phyloP scores from a whole-genome alignment of 2,329 filamentous ascomycete genomes.

The Sporothrix variecibatus region DNA sequence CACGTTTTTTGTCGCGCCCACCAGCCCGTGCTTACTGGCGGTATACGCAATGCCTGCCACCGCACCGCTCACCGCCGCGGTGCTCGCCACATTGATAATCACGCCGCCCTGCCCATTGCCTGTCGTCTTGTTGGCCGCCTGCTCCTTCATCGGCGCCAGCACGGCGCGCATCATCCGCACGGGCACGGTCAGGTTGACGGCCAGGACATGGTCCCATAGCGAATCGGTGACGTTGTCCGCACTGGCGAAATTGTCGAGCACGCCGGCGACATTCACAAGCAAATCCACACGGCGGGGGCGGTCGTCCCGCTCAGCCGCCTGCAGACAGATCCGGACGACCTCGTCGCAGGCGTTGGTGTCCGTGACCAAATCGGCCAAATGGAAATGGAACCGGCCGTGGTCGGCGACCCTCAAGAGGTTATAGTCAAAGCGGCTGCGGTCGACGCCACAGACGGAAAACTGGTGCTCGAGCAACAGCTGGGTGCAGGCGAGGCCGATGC shows the following conservation, averaged over 20 bases:
- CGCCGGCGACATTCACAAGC: constrained; percentile 57
- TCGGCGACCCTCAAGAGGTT: constrained; percentile 30
- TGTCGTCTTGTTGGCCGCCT: constrained; percentile 35
- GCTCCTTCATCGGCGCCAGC: constrained; percentile 45
- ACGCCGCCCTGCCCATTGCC: constrained; percentile 39
- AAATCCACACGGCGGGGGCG: constrained; percentile 48
- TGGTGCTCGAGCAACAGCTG: constrained; percentile 45
- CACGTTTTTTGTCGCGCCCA: constrained; percentile 50
- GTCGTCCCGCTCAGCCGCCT: constrained; percentile 33
- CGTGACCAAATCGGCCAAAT: constrained; percentile 38
- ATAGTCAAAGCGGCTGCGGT: constrained; percentile 38
- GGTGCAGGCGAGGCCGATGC: constrained; percentile 51
- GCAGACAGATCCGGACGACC: constrained; percentile 37
- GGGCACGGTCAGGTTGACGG: constrained; percentile 54
- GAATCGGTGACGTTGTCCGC: constrained; percentile 43
- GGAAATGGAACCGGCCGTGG: constrained; percentile 45
- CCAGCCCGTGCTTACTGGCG: constrained; percentile 43
- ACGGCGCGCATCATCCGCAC: constrained; percentile 54
- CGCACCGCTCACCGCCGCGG: constrained; percentile 46
- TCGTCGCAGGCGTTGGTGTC: constrained; percentile 38
- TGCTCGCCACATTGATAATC: constrained; percentile 52
- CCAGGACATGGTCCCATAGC: constrained; percentile 31
- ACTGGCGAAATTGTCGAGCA: constrained; percentile 50
- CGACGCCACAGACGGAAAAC: constrained; percentile 30
- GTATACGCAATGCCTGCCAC: constrained; percentile 40